These are phyloP conservation scores for Talaromyces ruber DNA, from an alignment of 495 filamentous ascomycete species.

Conservation along the genomic window DNA sequence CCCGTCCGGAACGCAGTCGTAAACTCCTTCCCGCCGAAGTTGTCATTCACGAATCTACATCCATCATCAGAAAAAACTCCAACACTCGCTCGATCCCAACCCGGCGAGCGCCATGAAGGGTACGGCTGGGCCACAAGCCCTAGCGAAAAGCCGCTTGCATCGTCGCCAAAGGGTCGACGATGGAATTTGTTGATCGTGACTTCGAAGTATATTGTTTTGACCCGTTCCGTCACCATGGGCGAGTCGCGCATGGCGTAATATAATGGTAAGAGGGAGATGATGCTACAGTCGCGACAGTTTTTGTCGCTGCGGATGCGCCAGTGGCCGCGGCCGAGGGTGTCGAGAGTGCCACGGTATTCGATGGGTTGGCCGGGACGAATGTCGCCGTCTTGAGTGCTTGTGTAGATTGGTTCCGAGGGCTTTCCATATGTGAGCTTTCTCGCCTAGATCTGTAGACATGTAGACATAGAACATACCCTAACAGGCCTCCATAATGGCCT, in stretches of 20 bases:
- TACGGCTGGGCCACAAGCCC: constrained; percentile 79
- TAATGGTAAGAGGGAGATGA: constrained; percentile 64
- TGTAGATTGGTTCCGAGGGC: constrained; percentile 30
- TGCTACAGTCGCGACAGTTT: constrained; percentile 26
- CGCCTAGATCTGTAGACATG: background rate
- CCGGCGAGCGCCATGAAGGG: constrained; percentile 78
- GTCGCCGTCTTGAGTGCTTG: constrained; percentile 30
- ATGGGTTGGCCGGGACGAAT: constrained; percentile 34
- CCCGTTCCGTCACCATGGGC: constrained; percentile 45
- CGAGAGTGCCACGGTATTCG: constrained; percentile 39
- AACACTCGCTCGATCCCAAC: constrained; percentile 83
- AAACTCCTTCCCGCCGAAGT: constrained; percentile 74
- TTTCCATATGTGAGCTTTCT: constrained; percentile 4
- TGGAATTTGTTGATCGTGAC: constrained; percentile 45
- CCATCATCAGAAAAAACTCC: constrained; percentile 90
- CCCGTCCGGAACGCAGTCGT: constrained; percentile 41
- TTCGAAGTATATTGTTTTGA: constrained; percentile 73
- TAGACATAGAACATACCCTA: background rate
- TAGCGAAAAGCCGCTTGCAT: constrained; percentile 59
- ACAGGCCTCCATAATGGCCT: constrained; percentile 57
- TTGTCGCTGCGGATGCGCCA: constrained; percentile 37
- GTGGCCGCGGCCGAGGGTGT: constrained; percentile 18
- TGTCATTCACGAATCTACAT: constrained; percentile 77
- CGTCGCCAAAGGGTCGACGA: constrained; percentile 13
- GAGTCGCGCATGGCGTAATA: constrained; percentile 64